These are phyloP conservation scores for Lodderomyces theae DNA, from an alignment of 1,139 yeast genomes.

Conservation along the genomic window DNA sequence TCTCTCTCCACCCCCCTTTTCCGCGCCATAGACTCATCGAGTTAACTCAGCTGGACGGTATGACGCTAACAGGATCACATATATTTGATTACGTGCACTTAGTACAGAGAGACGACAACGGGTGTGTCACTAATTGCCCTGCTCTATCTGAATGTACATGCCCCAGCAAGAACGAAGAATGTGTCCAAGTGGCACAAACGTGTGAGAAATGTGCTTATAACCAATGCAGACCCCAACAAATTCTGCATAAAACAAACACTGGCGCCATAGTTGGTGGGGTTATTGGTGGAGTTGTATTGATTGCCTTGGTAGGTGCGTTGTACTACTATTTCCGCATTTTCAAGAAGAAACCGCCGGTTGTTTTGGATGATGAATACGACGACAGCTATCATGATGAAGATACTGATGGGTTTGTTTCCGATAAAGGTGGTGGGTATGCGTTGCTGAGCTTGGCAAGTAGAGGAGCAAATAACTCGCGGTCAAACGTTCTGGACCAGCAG, in stretches of 20 bases:
- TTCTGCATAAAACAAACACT: conserved; percentile 13
- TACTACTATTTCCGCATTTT: conserved; percentile 33
- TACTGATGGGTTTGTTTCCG: conserved; percentile 13
- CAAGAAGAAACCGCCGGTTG: conserved; percentile 26
- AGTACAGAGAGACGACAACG: conserved; percentile 19
- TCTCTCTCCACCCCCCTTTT: no score
- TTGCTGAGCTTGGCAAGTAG: conserved; percentile 1
- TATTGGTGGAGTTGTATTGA: conserved; percentile 47
- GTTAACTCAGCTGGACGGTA: no score
- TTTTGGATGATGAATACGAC: conserved; percentile 26
- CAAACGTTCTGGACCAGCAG: neutral
- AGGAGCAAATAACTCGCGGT: neutral
- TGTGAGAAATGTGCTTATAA: conserved; percentile 56
- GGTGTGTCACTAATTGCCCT: conserved; percentile 52
- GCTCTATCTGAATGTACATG: conserved; percentile 45
- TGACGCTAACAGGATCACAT: neutral
- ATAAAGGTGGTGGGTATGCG: neutral
- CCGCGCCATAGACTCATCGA: no score
- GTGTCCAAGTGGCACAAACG: conserved; percentile 51
- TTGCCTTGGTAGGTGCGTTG: conserved; percentile 33
- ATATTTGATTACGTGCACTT: neutral
- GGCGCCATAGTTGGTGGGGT: conserved; percentile 71
- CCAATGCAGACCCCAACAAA: conserved; percentile 39
- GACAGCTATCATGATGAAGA: conserved; percentile 20
- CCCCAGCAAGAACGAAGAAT: conserved; percentile 41